These are phyloP conservation scores for Acanthamoeba healyi DNA, from an alignment of 208 protist species.

Conservation along the genomic window DNA sequence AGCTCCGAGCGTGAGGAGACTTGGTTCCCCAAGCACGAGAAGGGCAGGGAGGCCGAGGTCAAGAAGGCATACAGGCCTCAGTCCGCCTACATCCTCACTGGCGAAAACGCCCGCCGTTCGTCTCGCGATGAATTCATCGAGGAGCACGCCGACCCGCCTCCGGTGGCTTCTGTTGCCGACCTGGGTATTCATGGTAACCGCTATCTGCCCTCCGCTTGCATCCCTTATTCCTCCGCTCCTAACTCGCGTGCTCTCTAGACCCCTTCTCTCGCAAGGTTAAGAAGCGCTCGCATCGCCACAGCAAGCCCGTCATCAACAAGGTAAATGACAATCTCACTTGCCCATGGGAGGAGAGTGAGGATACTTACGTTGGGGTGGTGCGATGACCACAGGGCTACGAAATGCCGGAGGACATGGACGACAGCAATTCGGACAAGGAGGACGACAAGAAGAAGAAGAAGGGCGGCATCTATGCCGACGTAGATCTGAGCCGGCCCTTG, in stretches of 20 bases:
- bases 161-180: conserved; percentile 17
- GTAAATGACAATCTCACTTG: too few relatives aligned
- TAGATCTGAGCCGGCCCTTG: conserved; percentile 43
- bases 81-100: conserved; percentile 42
- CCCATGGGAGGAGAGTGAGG: too few relatives aligned
- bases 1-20: neutral
- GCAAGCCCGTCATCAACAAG: conserved; percentile 29
- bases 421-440: conserved; percentile 29
- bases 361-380: too few relatives aligned
- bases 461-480: conserved; percentile 42
- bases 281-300: neutral
- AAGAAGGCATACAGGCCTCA: conserved; percentile 19
- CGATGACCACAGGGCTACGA: conserved; percentile 10
- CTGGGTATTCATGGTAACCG: conserved; percentile 41
- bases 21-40: neutral
- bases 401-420: conserved; percentile 64
- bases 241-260: conserved; percentile 16
- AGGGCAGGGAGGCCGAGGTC: neutral
- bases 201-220: neutral
- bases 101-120: neutral
- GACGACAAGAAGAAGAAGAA: neutral
- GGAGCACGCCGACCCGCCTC: neutral
- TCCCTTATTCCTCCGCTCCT: neutral
- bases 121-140: neutral
- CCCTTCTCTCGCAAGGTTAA: conserved; percentile 27